Evolutionary conservation across 768 basidiomycete species (phyloP), one percentile per base, ranked within the genome.

Genomic region (Macrolepiota albuminosa): DNA sequence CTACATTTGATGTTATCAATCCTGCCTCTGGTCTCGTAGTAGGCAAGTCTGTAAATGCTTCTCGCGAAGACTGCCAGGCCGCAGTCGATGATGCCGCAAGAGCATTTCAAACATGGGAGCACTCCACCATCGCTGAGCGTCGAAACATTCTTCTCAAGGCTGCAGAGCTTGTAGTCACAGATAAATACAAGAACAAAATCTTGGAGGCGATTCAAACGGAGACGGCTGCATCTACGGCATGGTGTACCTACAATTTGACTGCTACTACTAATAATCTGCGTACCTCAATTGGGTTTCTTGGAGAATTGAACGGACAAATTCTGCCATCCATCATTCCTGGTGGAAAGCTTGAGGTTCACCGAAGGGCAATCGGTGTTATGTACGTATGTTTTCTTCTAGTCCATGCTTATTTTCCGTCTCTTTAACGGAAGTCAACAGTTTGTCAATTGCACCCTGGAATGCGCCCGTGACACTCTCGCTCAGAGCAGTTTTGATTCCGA

Each of bases 391-490:
- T 29, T n/a, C n/a, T 55, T 13, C 8, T 31, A 18, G 31, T n/a
- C 18, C 21, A 36, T 60, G 42, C 11, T 57, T 24, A 26, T 42
- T 24, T 40, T 11, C 43, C 7, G 13, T 8, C 34, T 45, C 13
- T 39, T 50, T 3, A 43, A 16, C 14, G 37, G 54, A 24, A 10
- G 14, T 36, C 26, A 18, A 31, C 61, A 84, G 83, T 24, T 75
- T 83, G 56, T 76, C 78, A 4, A 81, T 84, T 2, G 74, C 78
- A 1, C 83, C 84, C 0, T 85, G 84, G 84, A 85, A 85, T 63
- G 79, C 78, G 2, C 81, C 84, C 0, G 62, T 79, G 8, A 64
- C 67, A 2, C 71, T 86, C 14, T 72, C 79, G 0, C 56, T 84
- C 16, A 70, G 81, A 18, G 78, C 82, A 0, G 67, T 81, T 14